Base-by-base conservation (phyloP, 495 filamentous ascomycete genomes). In the Penicillium crystallinum region DNA sequence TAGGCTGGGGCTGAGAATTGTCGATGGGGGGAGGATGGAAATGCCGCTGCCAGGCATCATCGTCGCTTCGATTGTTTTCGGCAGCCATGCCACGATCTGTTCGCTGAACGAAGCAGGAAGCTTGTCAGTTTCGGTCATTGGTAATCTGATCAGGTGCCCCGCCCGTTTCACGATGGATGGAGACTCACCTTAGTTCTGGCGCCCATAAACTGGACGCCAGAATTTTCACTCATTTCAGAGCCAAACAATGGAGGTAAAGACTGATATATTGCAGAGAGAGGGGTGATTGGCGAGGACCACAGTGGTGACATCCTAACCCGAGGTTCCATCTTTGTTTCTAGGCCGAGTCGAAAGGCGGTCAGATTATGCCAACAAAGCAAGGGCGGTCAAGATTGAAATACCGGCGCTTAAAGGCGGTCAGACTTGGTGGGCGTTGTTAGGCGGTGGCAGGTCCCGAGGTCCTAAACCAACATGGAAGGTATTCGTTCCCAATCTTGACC, bases 111-210 rank as follows among this genome's bases (percentile, higher is more conserved):
- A 41, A 10, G 17, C 42, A 53, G 43, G 7, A 27, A 53, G n/a
- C 29, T 31, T 39, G 21, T 57, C 19, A 60, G 42, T 36, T n/a
- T 27, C 36, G 22, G 49, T 40, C 38, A 22, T 14, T 37, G 22
- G 33, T 52, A 27, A 57, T 45, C 46, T 34, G 45, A 53, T 46
- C 52, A 47, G 46, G 56, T 57, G 57, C 63, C 62, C 71, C 67
- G 54, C 62, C 52, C 43, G 39, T 53, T 52, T 47, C 30, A 27
- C 18, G 43, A 38, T 18, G 18, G 23, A 49, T 53, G 39, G 18
- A 48, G 47, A 58, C 64, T 46, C 53, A 77, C 74, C 71, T 75
- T 67, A 22, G 67, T 69, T 55, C 72, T 69, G 57, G 68, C 62
- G 55, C 57, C 65, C 62, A 74, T 49, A 34, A 72, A 63, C 55